A percentile compares a stretch with the other conserved stretches of the same genome.
These are phyloP conservation scores for Pichia kluyveri DNA, from an alignment of 805 yeast genomes.

Conservation along the genomic window DNA sequence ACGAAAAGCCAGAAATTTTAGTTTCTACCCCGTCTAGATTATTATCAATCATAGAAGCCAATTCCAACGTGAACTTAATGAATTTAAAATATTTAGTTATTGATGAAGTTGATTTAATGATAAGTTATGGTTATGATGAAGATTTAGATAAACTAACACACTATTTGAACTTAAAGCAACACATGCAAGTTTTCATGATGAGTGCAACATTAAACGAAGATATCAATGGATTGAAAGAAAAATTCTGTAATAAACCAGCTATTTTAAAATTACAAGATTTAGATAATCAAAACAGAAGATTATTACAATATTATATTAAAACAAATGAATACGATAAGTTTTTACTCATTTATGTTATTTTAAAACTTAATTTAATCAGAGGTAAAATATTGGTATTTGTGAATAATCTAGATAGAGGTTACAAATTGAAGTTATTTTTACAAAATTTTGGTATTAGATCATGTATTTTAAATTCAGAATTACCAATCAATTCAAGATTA, in stretches of 20 bases:
- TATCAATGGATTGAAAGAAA: conserved; percentile 61
- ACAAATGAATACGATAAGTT: conserved; percentile 89
- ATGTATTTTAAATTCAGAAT: conserved; percentile 83
- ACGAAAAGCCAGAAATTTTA: conserved; percentile 70
- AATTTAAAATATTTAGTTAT: conserved; percentile 65
- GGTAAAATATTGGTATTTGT: conserved; percentile 91
- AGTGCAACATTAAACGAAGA: conserved; percentile 92
- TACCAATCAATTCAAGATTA: conserved; percentile 85
- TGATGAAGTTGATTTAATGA: conserved; percentile 89
- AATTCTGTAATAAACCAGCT: conserved; percentile 79
- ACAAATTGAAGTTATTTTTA: conserved; percentile 78
- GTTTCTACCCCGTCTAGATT: conserved; percentile 84
- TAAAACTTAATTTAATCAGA: conserved; percentile 77
- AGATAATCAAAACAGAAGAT: conserved; percentile 42
- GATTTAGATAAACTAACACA: conserved; percentile 60
- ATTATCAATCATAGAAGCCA: conserved; percentile 41
- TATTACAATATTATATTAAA: conserved; percentile 80
- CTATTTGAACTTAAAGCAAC: conserved; percentile 63
- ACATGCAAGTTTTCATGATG: conserved; percentile 86
- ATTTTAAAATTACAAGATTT: conserved; percentile 69
- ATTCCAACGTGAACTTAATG: conserved; percentile 38
- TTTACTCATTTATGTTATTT: conserved; percentile 79
- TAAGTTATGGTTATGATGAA: conserved; percentile 85
- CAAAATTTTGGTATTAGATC: conserved; percentile 92
- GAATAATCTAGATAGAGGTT: conserved; percentile 91